These are phyloP conservation scores for Lyophyllum semitale DNA, from an alignment of 768 basidiomycete species.

Conservation along the genomic window DNA sequence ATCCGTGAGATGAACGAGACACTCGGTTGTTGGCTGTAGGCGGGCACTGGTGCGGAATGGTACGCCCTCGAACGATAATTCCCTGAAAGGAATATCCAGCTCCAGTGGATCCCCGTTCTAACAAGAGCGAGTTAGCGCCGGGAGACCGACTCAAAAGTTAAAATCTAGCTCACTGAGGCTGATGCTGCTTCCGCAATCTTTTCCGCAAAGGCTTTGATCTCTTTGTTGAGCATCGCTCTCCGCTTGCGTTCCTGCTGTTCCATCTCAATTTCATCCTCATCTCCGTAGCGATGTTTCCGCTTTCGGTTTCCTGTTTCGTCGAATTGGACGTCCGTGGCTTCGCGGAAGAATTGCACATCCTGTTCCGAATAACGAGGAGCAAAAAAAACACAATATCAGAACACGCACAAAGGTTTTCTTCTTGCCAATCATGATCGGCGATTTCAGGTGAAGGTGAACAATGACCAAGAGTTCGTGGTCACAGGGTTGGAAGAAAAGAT, in stretches of 20 bases:
- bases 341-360: slow-evolving; percentile 98
- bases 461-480: slow-evolving; percentile 95
- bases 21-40: slow-evolving; percentile 95
- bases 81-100: slow-evolving; percentile 95
- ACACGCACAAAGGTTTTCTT: slow-evolving; percentile 88
- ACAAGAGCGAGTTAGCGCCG: background rate
- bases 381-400: slow-evolving; percentile 2
- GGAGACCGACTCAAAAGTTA: background rate
- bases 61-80: slow-evolving; percentile 95
- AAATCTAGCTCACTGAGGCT: slow-evolving; percentile 57
- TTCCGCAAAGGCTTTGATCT: slow-evolving; percentile 92
- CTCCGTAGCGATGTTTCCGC: slow-evolving; percentile 93
- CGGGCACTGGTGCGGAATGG: slow-evolving; percentile 95
- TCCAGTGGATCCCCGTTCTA: slow-evolving; percentile 82
- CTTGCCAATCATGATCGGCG: slow-evolving; percentile 98
- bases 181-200: slow-evolving; percentile 86
- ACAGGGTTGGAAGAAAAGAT: slow-evolving; percentile 98
- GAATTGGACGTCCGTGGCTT: slow-evolving; percentile 96
- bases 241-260: slow-evolving; percentile 96
- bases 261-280: slow-evolving; percentile 98
- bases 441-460: slow-evolving; percentile 89
- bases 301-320: slow-evolving; percentile 99
- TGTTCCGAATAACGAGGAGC: slow-evolving; percentile 27
- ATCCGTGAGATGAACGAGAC: slow-evolving; percentile 92
- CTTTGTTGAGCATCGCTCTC: slow-evolving; percentile 86